Conservation (phyloP, 2,329 filamentous ascomycete genomes). For the Cladosporium sp. region DNA sequence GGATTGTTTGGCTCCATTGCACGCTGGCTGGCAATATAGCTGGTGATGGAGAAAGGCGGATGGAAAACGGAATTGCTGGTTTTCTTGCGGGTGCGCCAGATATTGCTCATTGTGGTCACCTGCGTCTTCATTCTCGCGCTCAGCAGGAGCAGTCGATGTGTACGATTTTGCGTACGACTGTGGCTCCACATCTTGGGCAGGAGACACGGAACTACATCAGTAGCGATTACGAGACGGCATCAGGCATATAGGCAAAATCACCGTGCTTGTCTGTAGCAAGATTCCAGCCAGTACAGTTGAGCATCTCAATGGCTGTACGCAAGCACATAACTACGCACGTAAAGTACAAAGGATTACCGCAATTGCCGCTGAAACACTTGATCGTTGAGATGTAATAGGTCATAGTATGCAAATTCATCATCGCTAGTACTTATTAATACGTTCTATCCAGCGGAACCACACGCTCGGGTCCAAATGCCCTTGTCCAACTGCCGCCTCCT, state of each 20-base stretch:
- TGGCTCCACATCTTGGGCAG: not conserved
- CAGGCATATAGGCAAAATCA: not conserved
- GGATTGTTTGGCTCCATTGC: not conserved
- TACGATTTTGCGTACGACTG: not conserved
- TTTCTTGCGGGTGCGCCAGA: not conserved
- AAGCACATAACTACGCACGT: not conserved
- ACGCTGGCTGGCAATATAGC: not conserved
- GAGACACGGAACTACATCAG: not conserved
- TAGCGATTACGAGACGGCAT: not conserved
- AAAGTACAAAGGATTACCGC: not conserved
- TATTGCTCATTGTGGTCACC: slow-evolving; percentile 13
- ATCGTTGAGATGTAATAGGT: not conserved
- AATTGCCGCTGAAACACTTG: not conserved
- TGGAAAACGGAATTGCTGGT: slow-evolving; percentile 7
- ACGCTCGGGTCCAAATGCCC: slow-evolving; percentile 3
- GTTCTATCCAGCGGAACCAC: slow-evolving; percentile 12
- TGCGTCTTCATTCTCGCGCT: slow-evolving; percentile 2
- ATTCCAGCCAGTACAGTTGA: not conserved
- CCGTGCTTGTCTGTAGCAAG: not conserved
- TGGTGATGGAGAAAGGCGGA: slow-evolving; percentile 14
- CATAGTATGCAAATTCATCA: slow-evolving; percentile 3
- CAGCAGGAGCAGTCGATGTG: not conserved
- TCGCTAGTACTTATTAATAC: slow-evolving; percentile 11
- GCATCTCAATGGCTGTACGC: not conserved
- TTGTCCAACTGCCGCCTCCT: not conserved